Percentiles rank a stretch among this genome's conserved stretches.
phyloP scores from a whole-genome alignment of 805 yeast genomes.

The Kodamaea kakaduensis region DNA sequence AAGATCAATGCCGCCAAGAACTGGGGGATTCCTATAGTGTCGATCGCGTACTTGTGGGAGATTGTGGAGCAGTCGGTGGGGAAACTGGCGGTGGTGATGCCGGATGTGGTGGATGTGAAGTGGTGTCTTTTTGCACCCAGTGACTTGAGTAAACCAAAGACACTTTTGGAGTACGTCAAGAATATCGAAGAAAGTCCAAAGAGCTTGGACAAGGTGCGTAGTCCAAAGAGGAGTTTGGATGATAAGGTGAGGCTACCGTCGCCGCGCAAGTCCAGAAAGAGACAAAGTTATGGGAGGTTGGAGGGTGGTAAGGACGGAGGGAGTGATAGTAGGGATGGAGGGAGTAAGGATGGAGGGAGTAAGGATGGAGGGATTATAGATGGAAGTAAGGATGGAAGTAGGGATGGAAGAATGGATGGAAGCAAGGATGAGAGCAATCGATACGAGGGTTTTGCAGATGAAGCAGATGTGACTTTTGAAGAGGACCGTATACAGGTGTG shows the following conservation, averaged over 20 bases:
- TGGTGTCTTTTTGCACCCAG: slow-evolving; percentile 59
- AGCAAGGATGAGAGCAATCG: neutral
- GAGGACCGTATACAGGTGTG: slow-evolving; percentile 20
- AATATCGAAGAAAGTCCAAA: slow-evolving; percentile 9
- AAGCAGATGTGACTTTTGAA: slow-evolving; percentile 16
- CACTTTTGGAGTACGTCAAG: slow-evolving; percentile 19
- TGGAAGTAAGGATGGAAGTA: neutral
- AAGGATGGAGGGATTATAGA: neutral
- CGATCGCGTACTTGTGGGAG: slow-evolving; percentile 54
- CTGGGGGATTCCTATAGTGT: slow-evolving; percentile 57
- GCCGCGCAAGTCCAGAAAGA: slow-evolving; percentile 44
- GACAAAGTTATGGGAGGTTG: slow-evolving; percentile 45
- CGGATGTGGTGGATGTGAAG: slow-evolving; percentile 40
- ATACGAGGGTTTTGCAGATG: slow-evolving; percentile 3
- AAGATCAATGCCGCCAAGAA: slow-evolving; percentile 56
- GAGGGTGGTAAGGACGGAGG: slow-evolving; percentile 25
- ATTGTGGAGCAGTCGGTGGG: slow-evolving; percentile 32
- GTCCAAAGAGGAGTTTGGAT: slow-evolving; percentile 4
- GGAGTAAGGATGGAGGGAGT: neutral
- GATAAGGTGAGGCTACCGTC: slow-evolving; percentile 38
- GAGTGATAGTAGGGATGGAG: neutral
- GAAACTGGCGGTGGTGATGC: slow-evolving; percentile 21
- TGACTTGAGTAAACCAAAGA: slow-evolving; percentile 19
- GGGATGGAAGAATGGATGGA: neutral
- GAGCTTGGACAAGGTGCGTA: slow-evolving; percentile 3